Evolutionary conservation across 148 eudicot genomes (phyloP).

Genomic region (Drosera capensis): DNA sequence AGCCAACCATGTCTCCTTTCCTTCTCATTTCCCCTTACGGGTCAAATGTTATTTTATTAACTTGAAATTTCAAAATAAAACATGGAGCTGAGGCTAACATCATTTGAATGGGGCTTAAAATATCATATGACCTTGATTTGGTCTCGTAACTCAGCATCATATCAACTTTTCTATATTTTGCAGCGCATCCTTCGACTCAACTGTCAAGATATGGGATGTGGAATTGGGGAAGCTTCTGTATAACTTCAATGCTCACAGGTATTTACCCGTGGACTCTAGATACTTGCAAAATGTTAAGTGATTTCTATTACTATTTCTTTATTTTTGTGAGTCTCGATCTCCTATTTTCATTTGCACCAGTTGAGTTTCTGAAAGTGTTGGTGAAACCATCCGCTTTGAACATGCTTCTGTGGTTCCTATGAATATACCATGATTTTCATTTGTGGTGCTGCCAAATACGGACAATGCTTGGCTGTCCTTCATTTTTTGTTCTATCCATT

Average conservation of each 20-base stretch:
- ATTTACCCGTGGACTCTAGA: neutral
- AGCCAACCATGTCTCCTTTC: neutral
- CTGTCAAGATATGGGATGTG: slow-evolving; percentile 63
- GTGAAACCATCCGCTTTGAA: too few relatives aligned
- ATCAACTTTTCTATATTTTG: neutral
- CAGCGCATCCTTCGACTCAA: slow-evolving; percentile 75
- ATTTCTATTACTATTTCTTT: neutral
- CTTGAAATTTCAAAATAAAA: too few relatives aligned
- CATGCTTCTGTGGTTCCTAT: too few relatives aligned
- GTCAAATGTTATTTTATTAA: neutral
- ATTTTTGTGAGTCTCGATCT: too few relatives aligned
- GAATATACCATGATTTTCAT: too few relatives aligned
- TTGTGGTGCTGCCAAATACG: too few relatives aligned
- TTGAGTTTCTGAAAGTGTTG: too few relatives aligned
- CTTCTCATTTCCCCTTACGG: neutral
- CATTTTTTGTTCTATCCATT: too few relatives aligned
- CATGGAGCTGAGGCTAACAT: neutral
- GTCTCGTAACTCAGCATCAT: neutral
- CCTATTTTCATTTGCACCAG: too few relatives aligned
- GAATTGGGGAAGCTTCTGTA: slow-evolving; percentile 32
- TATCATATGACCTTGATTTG: neutral
- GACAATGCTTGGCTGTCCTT: too few relatives aligned
- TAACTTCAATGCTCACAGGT: slow-evolving; percentile 66
- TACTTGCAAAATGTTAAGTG: neutral
- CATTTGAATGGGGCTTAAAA: neutral